phyloP scores from a whole-genome alignment of 2,329 filamentous ascomycete genomes.

The Pseudogymnoascus sp. region DNA sequence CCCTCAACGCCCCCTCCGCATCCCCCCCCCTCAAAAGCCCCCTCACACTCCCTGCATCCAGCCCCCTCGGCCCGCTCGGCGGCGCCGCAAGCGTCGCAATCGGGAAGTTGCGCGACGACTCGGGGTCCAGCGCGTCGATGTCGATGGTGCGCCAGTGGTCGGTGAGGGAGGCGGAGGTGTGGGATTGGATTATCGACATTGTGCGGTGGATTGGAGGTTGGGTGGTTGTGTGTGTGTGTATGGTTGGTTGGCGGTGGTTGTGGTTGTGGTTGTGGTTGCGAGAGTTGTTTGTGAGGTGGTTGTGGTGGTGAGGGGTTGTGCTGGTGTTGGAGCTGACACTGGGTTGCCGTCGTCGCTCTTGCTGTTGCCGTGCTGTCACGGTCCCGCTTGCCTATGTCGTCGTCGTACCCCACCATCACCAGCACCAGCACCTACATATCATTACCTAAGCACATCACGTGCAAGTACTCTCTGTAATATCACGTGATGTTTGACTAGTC shows the following conservation, averaged over 20 bases:
- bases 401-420: background rate
- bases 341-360: background rate
- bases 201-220: slow-evolving; percentile 1
- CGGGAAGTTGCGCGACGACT: slow-evolving; percentile 88
- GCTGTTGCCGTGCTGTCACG: background rate
- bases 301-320: background rate
- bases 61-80: slow-evolving; percentile 57
- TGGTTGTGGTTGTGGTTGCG: background rate
- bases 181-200: slow-evolving; percentile 62
- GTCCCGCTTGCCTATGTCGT: background rate
- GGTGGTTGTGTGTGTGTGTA: background rate
- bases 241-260: slow-evolving; percentile 1
- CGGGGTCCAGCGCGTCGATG: slow-evolving; percentile 83
- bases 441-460: background rate
- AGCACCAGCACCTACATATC: too few relatives aligned
- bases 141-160: slow-evolving; percentile 82
- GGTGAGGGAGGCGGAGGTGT: slow-evolving; percentile 49
- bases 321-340: background rate
- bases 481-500: background rate
- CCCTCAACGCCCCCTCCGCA: slow-evolving; percentile 74
- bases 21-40: slow-evolving; percentile 84
- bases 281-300: background rate
- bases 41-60: slow-evolving; percentile 43
- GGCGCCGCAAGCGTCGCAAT: slow-evolving; percentile 71
- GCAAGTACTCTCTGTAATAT: background rate